Evolutionary conservation across 164 flowering plant genomes (phyloP), one percentile per base, ranked within the genome.

Genomic region (Nymphaea thermarum): DNA sequence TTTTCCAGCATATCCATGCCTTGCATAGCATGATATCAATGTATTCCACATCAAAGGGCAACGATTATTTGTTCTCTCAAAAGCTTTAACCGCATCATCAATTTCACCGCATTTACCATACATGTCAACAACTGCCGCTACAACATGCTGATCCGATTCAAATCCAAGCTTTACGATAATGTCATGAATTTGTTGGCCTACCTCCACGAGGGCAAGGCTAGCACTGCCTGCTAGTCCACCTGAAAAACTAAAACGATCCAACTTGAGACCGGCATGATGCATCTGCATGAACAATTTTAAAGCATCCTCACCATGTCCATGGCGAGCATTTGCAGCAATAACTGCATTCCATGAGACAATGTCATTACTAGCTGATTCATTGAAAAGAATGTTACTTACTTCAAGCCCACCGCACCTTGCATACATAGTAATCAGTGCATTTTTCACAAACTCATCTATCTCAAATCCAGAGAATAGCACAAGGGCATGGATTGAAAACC

Each of bases 101-200:
- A 88, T 78, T 70, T 84, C 85, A 17, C 91, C 93, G 71, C 96
- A 86, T 70, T 87, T 89, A 57, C 86, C 91, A 75, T 89, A 89
- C 96, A 82, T 92, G 72, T 90, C 96, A 89, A 86, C 87, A 17
- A 78, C 77, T 12, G 91, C 85, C 73, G 80, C 90, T 65, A 67
- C 66, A 53, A 92, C 84, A 77, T 77, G 82, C 44, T 71, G 73
- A 76, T 86, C 80, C 6, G 77, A 72, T 14, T 81, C 79, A 65
- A 82, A 85, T 16, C 95, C 96, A 36, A 79, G 80, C 68, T 92
- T 88, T 44, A 83, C 65, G 6, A 81, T 80, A 65, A 84, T 68
- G 64, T 77, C 66, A 66, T 92, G 96, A 70, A 88, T 80, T 68
- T 83, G 85, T 65, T 84, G 83, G 43, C 96, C 98, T 69, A 84